Base-by-base conservation (phyloP, 2,329 filamentous ascomycete species). In the Xylaria sp. region DNA sequence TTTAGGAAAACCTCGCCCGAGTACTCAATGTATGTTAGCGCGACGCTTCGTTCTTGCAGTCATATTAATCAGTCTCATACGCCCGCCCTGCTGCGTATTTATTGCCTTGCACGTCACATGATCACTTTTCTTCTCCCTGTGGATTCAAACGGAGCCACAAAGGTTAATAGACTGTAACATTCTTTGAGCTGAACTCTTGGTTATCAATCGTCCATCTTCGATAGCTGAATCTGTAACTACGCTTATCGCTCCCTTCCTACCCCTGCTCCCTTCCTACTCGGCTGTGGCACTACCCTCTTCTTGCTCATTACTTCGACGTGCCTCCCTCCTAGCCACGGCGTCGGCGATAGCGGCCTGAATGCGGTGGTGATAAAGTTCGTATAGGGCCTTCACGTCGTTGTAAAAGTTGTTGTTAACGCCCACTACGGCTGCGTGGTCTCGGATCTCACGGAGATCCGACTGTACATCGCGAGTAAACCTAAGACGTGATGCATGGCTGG, bases 391-490 rank as follows among this genome's bases (percentile, higher is more conserved):
- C 3, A 68, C 28, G 10, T 68, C 61, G 50, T 68, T 61, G 51
- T 68, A 68, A 9, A 57, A 68, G 50, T 68, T 65, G 51, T 68
- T 68, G 56, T 68, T 46, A 3, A 41, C 18, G 12, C 66, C 66
- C 5, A 50, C 56, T 7, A 20, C 5, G 28, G 32, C 34, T 12
- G 51, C 44, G 15, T 18, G 7, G 15, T 68, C 61, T 20, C 51
- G 64, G 20, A 68, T n/a, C 13, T 48, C 18, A n/a, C 41, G 50
- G 41, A 68, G 61, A 1, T 55, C 41, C 1, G 20, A 5, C 34
- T 20, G 39, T 10, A 51, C 56, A 3, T 68, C 66, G n/a, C 56
- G 50, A 37, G 44, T 2, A 15, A 61, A 68, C 18, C 56, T 44
- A 25, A 18, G 25, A 32, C 9, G 18, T 34, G 25, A 6, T 3